These are phyloP conservation scores for Cladobotryum protrusum DNA, from an alignment of 2,329 filamentous ascomycete genomes.

Conservation along the genomic window DNA sequence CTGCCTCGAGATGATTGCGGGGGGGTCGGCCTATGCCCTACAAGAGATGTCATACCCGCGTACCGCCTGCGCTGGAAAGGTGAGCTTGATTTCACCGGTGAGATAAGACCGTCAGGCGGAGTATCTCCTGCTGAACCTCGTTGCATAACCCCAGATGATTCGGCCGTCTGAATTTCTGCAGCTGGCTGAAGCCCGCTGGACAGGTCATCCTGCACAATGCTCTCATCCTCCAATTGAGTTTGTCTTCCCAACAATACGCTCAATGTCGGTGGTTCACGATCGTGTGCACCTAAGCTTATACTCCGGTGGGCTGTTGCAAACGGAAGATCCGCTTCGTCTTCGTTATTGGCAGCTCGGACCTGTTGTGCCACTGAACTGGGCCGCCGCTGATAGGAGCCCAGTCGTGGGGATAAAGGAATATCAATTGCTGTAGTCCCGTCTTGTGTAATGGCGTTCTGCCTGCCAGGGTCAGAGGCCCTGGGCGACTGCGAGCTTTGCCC, in stretches of 20 bases:
- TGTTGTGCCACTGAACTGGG: conserved; percentile 65
- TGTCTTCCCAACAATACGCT: conserved; percentile 52
- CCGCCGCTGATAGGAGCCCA: conserved; percentile 50
- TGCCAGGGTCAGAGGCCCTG: conserved; percentile 25
- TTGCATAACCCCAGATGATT: conserved; percentile 33
- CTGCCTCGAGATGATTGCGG: conserved; percentile 41
- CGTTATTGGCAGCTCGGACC: conserved; percentile 46
- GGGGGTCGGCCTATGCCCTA: conserved; percentile 34
- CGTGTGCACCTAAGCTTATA: conserved; percentile 60
- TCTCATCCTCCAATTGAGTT: conserved; percentile 29
- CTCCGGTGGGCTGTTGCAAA: conserved; percentile 58
- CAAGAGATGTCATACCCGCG: conserved; percentile 31
- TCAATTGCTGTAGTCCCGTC: conserved; percentile 62
- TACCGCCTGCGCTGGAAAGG: conserved; percentile 44
- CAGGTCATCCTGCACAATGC: conserved; percentile 17
- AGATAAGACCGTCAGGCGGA: conserved; percentile 39
- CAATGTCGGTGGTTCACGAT: conserved; percentile 58
- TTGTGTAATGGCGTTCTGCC: conserved; percentile 36
- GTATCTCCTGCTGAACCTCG: conserved; percentile 41
- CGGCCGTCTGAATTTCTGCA: conserved; percentile 34
- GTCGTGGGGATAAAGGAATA: conserved; percentile 64
- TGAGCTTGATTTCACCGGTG: conserved; percentile 34
- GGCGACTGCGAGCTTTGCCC: conserved; percentile 20
- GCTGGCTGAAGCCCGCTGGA: conserved; percentile 33
- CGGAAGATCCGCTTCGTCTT: conserved; percentile 56